Conservation (phyloP, 768 basidiomycete species). For the Mycena rosella region DNA sequence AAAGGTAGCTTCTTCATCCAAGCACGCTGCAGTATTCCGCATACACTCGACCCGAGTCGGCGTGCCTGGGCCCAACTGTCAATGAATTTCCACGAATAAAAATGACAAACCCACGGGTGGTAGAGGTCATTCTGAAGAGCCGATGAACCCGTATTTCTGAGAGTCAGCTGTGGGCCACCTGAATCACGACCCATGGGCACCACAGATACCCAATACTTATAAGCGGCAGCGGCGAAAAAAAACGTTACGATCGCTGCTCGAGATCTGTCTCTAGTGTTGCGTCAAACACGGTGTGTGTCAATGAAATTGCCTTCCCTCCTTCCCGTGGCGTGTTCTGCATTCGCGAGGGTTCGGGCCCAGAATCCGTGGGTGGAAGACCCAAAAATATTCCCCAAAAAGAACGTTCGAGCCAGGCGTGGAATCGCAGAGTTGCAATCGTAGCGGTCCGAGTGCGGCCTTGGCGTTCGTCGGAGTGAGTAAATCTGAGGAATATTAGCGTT, state of each 20-base stretch:
- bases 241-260: conserved; percentile 13
- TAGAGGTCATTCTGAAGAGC: conserved; percentile 10
- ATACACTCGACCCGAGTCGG: neutral
- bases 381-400: neutral
- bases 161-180: neutral
- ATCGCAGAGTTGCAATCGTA: neutral
- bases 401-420: conserved; percentile 1
- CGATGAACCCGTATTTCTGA: neutral
- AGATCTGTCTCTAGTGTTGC: neutral
- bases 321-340: neutral
- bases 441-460: conserved; percentile 10
- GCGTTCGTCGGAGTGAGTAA: neutral
- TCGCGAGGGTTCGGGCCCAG: neutral
- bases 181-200: conserved; percentile 1
- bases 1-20: conserved; percentile 13
- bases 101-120: conserved; percentile 3
- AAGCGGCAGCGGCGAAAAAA: neutral
- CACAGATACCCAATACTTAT: conserved; percentile 2
- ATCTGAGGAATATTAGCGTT: conserved; percentile 1
- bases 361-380: neutral
- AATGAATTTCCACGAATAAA: neutral
- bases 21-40: neutral
- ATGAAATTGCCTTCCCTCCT: neutral
- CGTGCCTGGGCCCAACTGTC: neutral
- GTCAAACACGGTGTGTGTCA: neutral